phyloP scores from a whole-genome alignment of 106 monocot species.

The Triglochin maritima region DNA sequence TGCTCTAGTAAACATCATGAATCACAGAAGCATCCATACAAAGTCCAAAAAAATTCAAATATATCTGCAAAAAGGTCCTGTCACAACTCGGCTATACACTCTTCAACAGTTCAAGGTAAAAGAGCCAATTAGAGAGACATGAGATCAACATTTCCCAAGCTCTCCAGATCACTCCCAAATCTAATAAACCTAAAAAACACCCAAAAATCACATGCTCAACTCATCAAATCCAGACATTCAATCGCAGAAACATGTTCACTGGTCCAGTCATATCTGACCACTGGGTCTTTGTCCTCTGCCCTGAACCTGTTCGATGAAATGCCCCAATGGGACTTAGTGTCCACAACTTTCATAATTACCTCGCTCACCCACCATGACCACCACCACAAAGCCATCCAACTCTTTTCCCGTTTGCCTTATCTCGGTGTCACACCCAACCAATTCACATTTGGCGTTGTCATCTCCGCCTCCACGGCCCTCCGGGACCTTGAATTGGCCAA shows the following conservation, averaged over 20 bases:
- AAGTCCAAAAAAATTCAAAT: too few relatives aligned
- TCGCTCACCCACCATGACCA: constrained; percentile 19
- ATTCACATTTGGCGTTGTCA: constrained; percentile 59
- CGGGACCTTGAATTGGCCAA: constrained; percentile 16
- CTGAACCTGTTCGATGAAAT: constrained; percentile 66
- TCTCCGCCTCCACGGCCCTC: constrained; percentile 29
- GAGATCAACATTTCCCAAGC: not conserved
- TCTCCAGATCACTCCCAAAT: not conserved
- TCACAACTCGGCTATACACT: too few relatives aligned
- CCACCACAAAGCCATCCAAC: constrained; percentile 27
- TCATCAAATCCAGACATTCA: not conserved
- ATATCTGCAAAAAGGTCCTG: too few relatives aligned
- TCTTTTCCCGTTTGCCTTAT: constrained; percentile 28
- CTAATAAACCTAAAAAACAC: not conserved
- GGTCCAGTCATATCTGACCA: not conserved
- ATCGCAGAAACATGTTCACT: not conserved
- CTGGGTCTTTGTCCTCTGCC: constrained; percentile 6
- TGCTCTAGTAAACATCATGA: too few relatives aligned
- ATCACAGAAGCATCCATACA: too few relatives aligned
- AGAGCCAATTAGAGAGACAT: not conserved
- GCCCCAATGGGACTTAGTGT: constrained; percentile 41
- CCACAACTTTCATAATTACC: constrained; percentile 32
- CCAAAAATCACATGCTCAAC: not conserved
- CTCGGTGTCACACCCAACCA: constrained; percentile 34
- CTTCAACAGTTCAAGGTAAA: not conserved